Percentiles rank a stretch among this genome's conserved stretches.
Evolutionary conservation across 2,329 filamentous ascomycete species (phyloP).

Genomic region (Arthrobotrys pseudoclavata): DNA sequence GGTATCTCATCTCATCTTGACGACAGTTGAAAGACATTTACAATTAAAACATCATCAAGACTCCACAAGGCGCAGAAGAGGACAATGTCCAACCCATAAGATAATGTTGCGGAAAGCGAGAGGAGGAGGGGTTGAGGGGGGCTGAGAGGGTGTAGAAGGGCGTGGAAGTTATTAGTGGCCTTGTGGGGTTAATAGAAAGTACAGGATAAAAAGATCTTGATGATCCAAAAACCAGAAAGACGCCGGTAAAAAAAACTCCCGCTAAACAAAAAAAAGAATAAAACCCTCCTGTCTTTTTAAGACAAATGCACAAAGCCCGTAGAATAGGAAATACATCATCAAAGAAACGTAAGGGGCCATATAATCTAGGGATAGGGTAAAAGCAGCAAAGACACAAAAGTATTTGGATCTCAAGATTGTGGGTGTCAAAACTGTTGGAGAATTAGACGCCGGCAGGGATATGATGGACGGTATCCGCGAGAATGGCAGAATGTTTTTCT

Average conservation of each 20-base stretch:
- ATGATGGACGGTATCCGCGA: slow-evolving; percentile 20
- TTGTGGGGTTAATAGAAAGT: slow-evolving; percentile 39
- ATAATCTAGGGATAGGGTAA: slow-evolving; percentile 15
- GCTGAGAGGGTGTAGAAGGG: background rate
- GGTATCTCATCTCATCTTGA: slow-evolving; percentile 42
- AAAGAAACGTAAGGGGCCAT: slow-evolving; percentile 24
- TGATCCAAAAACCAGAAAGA: slow-evolving; percentile 41
- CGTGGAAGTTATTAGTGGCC: slow-evolving; percentile 50
- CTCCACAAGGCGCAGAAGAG: background rate
- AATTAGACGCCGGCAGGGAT: slow-evolving; percentile 18
- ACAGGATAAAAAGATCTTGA: slow-evolving; percentile 34
- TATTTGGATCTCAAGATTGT: background rate
- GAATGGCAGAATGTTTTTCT: slow-evolving; percentile 53
- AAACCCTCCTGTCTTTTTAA: slow-evolving; percentile 47
- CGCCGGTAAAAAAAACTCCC: slow-evolving; percentile 55
- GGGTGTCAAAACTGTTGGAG: background rate
- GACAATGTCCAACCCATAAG: slow-evolving; percentile 10
- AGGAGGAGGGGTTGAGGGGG: background rate
- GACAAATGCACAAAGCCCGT: slow-evolving; percentile 37
- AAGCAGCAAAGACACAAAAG: background rate
- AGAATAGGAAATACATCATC: slow-evolving; percentile 53
- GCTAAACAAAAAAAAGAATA: slow-evolving; percentile 54
- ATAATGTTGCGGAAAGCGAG: background rate
- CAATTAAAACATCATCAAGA: slow-evolving; percentile 4
- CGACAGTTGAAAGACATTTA: slow-evolving; percentile 12